Evolutionary conservation across 495 filamentous ascomycete genomes (phyloP), one percentile per base, ranked within the genome.

Genomic region (Penicillium daleae): DNA sequence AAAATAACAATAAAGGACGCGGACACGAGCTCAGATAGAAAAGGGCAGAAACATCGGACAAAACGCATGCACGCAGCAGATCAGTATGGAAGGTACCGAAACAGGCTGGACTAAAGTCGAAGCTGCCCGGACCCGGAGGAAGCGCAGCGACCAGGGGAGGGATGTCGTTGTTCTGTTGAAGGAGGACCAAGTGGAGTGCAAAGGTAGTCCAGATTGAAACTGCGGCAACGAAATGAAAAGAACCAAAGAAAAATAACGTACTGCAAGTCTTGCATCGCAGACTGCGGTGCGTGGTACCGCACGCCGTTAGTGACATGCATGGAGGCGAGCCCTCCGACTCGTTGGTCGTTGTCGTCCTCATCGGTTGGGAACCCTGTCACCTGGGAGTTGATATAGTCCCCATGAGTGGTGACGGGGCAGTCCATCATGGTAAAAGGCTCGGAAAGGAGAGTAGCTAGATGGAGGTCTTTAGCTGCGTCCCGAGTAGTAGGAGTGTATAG

Each of bases 291-390:
- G 68, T 73, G 77, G 76, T 80, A 82, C 67, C 75, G 70, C 67
- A 80, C 68, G 71, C 77, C 75, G 76, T 78, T 81, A 71, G 73
- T 78, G 65, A 73, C 74, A 70, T 78, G 71, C 64, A 81, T 76
- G 24, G 80, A 76, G 64, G 74, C 70, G 61, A 82, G 70, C 55
- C 67, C 72, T 70, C 76, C 77, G 68, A 79, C 74, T 74, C 78
- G 75, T 53, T 74, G 77, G 63, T 55, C 66, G 48, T 66, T 65
- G 50, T 77, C 78, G n/a, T 80, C 79, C 48, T 79, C 78, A n/a
- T 79, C 75, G 54, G 70, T 72, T 50, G 68, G 59, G 65, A 76
- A 80, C 27, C 72, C 70, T 51, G 74, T 68, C 59, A 76, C 61
- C 65, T 78, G 76, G 24, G 68, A 62, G 51, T 64, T 72, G 37